These are phyloP conservation scores for Oryza brachyantha DNA, from an alignment of 176 grass and related monocot species.

Conservation along the genomic window DNA sequence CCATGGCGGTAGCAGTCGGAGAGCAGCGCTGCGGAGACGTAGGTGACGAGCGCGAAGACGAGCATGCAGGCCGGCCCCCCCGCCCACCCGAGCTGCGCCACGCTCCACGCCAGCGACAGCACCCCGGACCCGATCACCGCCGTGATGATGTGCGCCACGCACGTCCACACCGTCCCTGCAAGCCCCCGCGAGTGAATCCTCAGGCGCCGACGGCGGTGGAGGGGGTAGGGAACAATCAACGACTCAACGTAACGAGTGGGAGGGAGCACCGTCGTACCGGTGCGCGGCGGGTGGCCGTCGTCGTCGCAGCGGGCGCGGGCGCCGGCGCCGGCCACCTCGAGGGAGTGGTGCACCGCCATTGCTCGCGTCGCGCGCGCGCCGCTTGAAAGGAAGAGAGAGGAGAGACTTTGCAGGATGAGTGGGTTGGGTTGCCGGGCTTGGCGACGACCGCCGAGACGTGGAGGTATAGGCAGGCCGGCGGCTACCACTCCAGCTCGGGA, in stretches of 20 bases:
- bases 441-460: background rate
- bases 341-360: conserved; percentile 48
- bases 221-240: too few species aligned
- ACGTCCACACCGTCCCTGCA: conserved; percentile 68
- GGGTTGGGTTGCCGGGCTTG: background rate
- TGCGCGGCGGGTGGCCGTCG: conserved; percentile 26
- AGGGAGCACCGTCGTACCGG: too few species aligned
- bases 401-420: background rate
- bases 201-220: too few species aligned
- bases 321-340: conserved; percentile 22
- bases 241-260: too few species aligned
- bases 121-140: conserved; percentile 74
- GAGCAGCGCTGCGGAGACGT: conserved; percentile 72
- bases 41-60: conserved; percentile 77
- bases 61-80: conserved; percentile 57
- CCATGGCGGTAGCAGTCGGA: conserved; percentile 78
- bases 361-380: background rate
- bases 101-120: conserved; percentile 84
- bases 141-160: conserved; percentile 63
- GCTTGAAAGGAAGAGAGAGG: too few species aligned
- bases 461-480: background rate
- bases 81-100: conserved; percentile 85
- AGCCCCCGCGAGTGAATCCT: too few species aligned
- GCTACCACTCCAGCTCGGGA: background rate
- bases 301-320: conserved; percentile 27